These are phyloP conservation scores for Podospora sp. DNA, from an alignment of 495 filamentous ascomycete genomes.

Conservation along the genomic window DNA sequence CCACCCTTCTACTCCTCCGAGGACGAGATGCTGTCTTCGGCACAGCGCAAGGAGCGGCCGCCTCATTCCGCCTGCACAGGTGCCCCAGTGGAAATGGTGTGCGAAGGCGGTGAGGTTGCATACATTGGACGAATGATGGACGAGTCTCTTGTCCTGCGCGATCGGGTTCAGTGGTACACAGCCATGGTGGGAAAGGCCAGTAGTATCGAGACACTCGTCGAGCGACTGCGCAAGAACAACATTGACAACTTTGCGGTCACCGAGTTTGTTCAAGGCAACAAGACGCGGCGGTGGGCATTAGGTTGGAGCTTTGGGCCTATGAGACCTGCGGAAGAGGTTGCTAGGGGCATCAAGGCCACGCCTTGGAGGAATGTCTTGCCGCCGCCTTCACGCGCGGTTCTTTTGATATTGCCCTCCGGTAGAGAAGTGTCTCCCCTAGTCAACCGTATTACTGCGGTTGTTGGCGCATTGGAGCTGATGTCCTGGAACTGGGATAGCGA, in stretches of 20 bases:
- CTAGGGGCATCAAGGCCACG: constrained; percentile 56
- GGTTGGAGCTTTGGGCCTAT: constrained; percentile 80
- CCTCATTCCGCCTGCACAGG: constrained; percentile 84
- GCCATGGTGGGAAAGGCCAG: constrained; percentile 85
- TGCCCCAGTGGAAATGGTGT: constrained; percentile 83
- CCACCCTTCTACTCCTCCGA: constrained; percentile 87
- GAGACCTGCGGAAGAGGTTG: constrained; percentile 63
- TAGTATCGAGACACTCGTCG: constrained; percentile 66
- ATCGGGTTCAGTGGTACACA: constrained; percentile 81
- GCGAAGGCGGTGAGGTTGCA: constrained; percentile 76
- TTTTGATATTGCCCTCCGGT: constrained; percentile 10
- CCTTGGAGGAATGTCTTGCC: constrained; percentile 61
- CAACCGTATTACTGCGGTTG: constrained; percentile 21
- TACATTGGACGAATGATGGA: constrained; percentile 77
- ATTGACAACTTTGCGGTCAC: constrained; percentile 83
- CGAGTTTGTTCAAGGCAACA: constrained; percentile 75
- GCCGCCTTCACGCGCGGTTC: constrained; percentile 55
- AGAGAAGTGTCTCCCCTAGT: constrained; percentile 23
- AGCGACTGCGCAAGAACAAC: constrained; percentile 56
- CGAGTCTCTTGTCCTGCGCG: constrained; percentile 65
- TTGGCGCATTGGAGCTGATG: constrained; percentile 61
- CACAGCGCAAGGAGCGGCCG: constrained; percentile 63
- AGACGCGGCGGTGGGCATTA: constrained; percentile 83
- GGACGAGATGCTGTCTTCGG: constrained; percentile 66
- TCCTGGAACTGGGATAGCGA: constrained; percentile 46